Evolutionary conservation across 768 basidiomycete genomes (phyloP), one percentile per base, ranked within the genome.

Genomic region (Fomitopsis serialis): DNA sequence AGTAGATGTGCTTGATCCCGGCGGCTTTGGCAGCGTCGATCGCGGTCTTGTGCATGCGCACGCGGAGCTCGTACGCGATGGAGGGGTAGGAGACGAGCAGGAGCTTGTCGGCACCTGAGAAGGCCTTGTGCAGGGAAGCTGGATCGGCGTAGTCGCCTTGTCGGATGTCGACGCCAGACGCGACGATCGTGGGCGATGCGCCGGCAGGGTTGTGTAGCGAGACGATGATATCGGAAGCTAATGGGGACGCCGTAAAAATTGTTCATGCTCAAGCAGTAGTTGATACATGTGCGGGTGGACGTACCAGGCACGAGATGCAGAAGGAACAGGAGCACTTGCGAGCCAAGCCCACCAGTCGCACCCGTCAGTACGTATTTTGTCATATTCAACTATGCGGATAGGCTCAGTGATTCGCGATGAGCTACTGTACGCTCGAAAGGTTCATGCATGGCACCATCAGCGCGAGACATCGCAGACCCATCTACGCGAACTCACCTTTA

Each of bases 301-400:
- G 45, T 45, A 62, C 64, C 45, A 12, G 65, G 65, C 8, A 70
- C 61, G 50, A 66, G 64, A 22, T 58, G 50, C 40, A 68, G 54
- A 32, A 68, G 57, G 54, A 70, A 58, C 48, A 65, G 63, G 54
- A 73, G 57, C 27, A 73, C 66, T 19, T 61, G 65, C 12, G 67
- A 66, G 32, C 72, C 72, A 21, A 73, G 68, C 27, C 65, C 61
- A 42, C 72, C 72, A 3, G 70, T 72, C 10, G 69, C 60, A 12
- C 72, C 72, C 7, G 71, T 72, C 24, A 73, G 54, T 13, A 71
- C 66, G 62, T 70, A 68, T 52, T 62, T 69, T 21, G 52, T 56
- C 64, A 65, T 63, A 8, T 46, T 46, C 7, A n/a, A 35, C 34
- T n/a, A n/a, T n/a, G n/a, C n/a, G n/a, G n/a, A n/a, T n/a, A n/a